phyloP scores from a whole-genome alignment of 495 filamentous ascomycete genomes.

The Copromyces sp. region DNA sequence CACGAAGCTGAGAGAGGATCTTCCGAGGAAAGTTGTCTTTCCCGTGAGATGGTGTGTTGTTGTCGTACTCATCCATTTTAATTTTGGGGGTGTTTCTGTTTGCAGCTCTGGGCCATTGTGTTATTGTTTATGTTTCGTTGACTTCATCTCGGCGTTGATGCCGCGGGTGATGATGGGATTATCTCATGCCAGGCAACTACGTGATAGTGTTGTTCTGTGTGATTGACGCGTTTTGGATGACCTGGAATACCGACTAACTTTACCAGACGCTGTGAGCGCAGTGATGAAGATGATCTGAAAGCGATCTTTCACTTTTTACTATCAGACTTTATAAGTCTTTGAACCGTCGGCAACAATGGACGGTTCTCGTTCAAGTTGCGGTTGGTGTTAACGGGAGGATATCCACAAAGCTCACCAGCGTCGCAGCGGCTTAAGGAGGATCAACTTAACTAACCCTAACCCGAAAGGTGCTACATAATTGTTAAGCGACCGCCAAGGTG shows the following conservation, averaged over 20 bases:
- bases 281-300: not conserved
- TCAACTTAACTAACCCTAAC: not conserved
- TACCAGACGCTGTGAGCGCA: not conserved
- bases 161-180: not conserved
- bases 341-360: not conserved
- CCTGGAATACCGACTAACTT: not conserved
- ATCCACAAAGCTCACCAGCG: not conserved
- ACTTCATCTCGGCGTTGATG: not conserved
- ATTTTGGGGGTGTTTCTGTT: not conserved
- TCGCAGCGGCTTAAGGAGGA: not conserved
- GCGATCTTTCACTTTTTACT: not conserved
- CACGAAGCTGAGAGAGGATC: slow-evolving; percentile 22
- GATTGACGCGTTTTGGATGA: not conserved
- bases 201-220: not conserved
- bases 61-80: not conserved
- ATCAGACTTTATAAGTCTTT: not conserved
- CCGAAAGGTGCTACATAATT: not conserved
- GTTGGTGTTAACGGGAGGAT: not conserved
- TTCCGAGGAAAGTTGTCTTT: not conserved
- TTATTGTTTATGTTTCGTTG: slow-evolving; percentile 11
- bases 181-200: not conserved
- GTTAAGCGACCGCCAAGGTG: not conserved
- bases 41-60: not conserved
- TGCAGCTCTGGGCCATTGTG: not conserved
- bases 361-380: not conserved